Base-by-base conservation (phyloP, 495 filamentous ascomycete genomes). In the Aspergillus baeticus region DNA sequence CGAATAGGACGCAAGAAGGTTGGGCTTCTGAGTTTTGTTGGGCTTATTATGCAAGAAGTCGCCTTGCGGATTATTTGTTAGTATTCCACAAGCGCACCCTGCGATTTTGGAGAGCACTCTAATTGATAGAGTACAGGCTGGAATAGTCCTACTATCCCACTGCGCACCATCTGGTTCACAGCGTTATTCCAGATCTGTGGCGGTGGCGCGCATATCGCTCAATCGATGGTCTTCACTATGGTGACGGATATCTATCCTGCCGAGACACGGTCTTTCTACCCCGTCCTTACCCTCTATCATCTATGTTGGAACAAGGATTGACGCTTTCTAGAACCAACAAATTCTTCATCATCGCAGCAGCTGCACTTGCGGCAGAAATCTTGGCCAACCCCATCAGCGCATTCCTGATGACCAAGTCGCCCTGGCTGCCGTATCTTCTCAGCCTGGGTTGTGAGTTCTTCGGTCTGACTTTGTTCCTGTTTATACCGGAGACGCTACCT, bases 101-200 rank as follows among this genome's bases (percentile, higher is more conserved):
- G 26, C 3, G 8, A 29, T 29, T 4, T 29, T 8, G 26, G 26
- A 29, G 4, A 3, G 26, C 26, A 29, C 4, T 4, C 8, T 29
- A 29, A 29, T 29, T 39, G 6, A 2, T 53, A 10, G 33, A 2
- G 17, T 14, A 22, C 7, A 57, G 55, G 55, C 48, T 53, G 48
- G 55, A 52, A 46, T 20, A 51, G 41, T 53, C 21, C 23, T 31
- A 20, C 14, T 18, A 58, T 58, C 17, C 55, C 55, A 1, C 48
- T 23, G 0, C 39, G 49, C 10, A 41, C 39, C 10, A 29, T 58
- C 41, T 58, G 55, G 48, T 46, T 53, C 22, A 47, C 55, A n/a
- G 29, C 48, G 10, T 34, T 58, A 6, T 52, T 58, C 39, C 55
- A 58, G 37, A 39, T 58, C 15, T 31, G 26, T 33, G 55, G 55